A percentile compares a stretch with the other conserved stretches of the same genome.
These are phyloP conservation scores for Yamadazyma diddensiae DNA, from an alignment of 1,139 yeast genomes.

Conservation along the genomic window DNA sequence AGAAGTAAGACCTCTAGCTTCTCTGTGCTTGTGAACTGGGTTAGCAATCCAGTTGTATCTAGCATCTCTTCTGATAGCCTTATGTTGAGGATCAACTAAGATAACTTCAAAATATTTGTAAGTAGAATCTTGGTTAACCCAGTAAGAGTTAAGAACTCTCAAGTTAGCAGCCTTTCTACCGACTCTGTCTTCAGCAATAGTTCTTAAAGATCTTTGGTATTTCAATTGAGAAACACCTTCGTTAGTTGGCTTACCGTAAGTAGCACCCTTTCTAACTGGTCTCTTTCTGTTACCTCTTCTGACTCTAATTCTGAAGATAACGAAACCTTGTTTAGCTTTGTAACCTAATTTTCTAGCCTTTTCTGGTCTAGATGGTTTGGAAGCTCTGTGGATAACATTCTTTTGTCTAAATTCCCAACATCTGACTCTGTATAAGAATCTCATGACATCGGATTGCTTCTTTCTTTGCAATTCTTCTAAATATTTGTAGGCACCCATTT, in stretches of 20 bases:
- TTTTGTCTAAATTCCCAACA: constrained; percentile 99
- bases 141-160: constrained; percentile 99
- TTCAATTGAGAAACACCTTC: constrained; percentile 99
- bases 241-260: constrained; percentile 99
- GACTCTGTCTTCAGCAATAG: constrained; percentile 99
- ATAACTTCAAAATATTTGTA: constrained; percentile 99
- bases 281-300: constrained; percentile 99
- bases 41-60: constrained; percentile 99
- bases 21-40: constrained; percentile 99
- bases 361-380: constrained; percentile 99
- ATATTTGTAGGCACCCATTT: constrained; percentile 99
- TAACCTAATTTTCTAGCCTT: constrained; percentile 99
- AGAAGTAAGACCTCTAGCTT: constrained; percentile 97
- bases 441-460: constrained; percentile 99
- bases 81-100: constrained; percentile 95
- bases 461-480: constrained; percentile 99
- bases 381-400: constrained; percentile 97
- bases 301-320: constrained; percentile 97
- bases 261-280: constrained; percentile 99
- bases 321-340: constrained; percentile 99
- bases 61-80: constrained; percentile 98
- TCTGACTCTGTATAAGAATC: constrained; percentile 99
- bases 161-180: constrained; percentile 98
- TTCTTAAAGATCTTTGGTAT: constrained; percentile 97
- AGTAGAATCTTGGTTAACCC: constrained; percentile 99